Percentiles rank a stretch among this genome's conserved stretches.
phyloP scores from a whole-genome alignment of 768 basidiomycete species.

The Lactarius deliciosus region DNA sequence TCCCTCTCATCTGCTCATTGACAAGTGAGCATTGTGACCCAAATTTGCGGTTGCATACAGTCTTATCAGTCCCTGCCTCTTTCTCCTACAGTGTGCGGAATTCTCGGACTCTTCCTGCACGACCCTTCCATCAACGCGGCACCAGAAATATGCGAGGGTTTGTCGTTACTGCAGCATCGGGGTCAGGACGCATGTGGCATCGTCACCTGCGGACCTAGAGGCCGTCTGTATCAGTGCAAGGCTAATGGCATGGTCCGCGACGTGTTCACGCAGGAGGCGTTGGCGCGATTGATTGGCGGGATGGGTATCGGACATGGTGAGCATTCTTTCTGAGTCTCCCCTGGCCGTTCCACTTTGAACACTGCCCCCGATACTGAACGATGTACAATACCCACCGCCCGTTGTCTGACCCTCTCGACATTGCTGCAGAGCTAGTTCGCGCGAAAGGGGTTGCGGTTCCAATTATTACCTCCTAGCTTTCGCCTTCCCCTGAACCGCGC shows the following conservation, averaged over 20 bases:
- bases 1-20: neutral
- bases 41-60: neutral
- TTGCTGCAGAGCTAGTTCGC: neutral
- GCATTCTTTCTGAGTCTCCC: slow-evolving; percentile 26
- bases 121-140: slow-evolving; percentile 75
- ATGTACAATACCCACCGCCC: neutral
- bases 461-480: neutral
- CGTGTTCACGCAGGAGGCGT: slow-evolving; percentile 80
- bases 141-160: slow-evolving; percentile 87
- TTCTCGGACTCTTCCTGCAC: slow-evolving; percentile 83
- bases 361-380: neutral
- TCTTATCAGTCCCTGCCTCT: slow-evolving; percentile 5
- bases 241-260: slow-evolving; percentile 99
- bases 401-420: neutral
- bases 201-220: slow-evolving; percentile 93
- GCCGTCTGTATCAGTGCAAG: slow-evolving; percentile 97
- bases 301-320: slow-evolving; percentile 99
- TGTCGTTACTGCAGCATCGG: slow-evolving; percentile 94
- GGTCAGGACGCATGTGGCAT: slow-evolving; percentile 99
- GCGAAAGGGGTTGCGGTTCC: neutral
- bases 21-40: slow-evolving; percentile 10
- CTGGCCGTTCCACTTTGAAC: too few relatives aligned
- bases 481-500: neutral
- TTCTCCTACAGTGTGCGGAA: slow-evolving; percentile 74
- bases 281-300: slow-evolving; percentile 78